Evolutionary conservation across 2,329 filamentous ascomycete species (phyloP), one percentile per base, ranked within the genome.

Genomic region (Paecilomyces variotii): DNA sequence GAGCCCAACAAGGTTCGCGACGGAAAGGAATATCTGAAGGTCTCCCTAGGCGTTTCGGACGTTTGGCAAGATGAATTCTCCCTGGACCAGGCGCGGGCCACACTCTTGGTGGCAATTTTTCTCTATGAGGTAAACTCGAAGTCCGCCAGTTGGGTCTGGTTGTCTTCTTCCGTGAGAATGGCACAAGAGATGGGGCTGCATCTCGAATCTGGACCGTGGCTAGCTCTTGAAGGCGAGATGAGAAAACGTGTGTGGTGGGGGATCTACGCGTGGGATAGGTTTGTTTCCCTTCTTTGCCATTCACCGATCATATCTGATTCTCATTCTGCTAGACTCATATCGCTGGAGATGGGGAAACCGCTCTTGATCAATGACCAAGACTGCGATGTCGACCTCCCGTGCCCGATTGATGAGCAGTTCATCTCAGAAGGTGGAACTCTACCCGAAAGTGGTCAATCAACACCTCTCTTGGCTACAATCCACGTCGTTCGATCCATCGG

Each of bases 191-290:
- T 97, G 53, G 90, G 90, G 0, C 79, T 97, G 9, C 87, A 97
- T 67, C 78, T 84, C 5, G 90, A 96, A 66, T 84, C 84, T 1
- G 87, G 87, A 0, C 82, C 86, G 0, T 91, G 87, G 81, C 82
- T 88, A 1, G 80, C 86, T 0, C 79, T 96, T 12, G 91, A 96
- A 67, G 84, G 84, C 10, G 93, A 97, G 73, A 91, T 93, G 85
- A 85, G 92, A 57, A 85, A 89, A 61, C 83, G 92, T 57, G 84
- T 94, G 2, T 99, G 93, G 93, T 99, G 94, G 91, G 86, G 90
- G 12, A 84, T 96, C 58, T 97, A 97, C 74, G 85, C 91, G 52
- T 86, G 92, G 77, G 94, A 99, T 75, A 85, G 91, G 85, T 87
- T 70, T 69, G 79, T 70, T 32, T 55, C 53, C 34, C 11, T 32